Percentiles rank a stretch among this genome's conserved stretches.
These are phyloP conservation scores for Penicillium flavigenum DNA, from an alignment of 495 filamentous ascomycete species.

Conservation along the genomic window DNA sequence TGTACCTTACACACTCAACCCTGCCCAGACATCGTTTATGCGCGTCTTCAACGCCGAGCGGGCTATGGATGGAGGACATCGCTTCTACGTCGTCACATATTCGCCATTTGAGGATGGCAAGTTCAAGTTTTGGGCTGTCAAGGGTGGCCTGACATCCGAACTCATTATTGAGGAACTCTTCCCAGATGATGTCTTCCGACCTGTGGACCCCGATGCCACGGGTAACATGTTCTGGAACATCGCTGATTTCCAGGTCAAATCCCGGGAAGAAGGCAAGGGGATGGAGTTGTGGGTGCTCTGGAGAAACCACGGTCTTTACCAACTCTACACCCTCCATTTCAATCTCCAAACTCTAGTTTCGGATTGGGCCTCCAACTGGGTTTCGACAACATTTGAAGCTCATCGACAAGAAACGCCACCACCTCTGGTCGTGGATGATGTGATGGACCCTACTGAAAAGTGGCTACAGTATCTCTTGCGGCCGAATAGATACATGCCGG, in stretches of 20 bases:
- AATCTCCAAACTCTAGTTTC: slow-evolving; percentile 48
- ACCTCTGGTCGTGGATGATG: slow-evolving; percentile 56
- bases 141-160: slow-evolving; percentile 58
- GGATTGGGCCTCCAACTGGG: slow-evolving; percentile 73
- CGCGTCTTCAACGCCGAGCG: slow-evolving; percentile 62
- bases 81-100: slow-evolving; percentile 77
- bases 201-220: slow-evolving; percentile 63
- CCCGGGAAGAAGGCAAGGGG: slow-evolving; percentile 48
- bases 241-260: slow-evolving; percentile 73
- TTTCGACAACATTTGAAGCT: slow-evolving; percentile 64
- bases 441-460: slow-evolving; percentile 54
- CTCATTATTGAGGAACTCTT: slow-evolving; percentile 70
- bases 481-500: slow-evolving; percentile 71
- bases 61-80: slow-evolving; percentile 55
- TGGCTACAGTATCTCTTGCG: slow-evolving; percentile 67
- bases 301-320: slow-evolving; percentile 78
- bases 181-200: slow-evolving; percentile 58
- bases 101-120: slow-evolving; percentile 81
- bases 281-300: slow-evolving; percentile 82
- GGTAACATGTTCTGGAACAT: slow-evolving; percentile 83
- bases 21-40: slow-evolving; percentile 68
- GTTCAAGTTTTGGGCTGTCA: slow-evolving; percentile 93
- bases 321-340: slow-evolving; percentile 65
- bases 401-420: slow-evolving; percentile 53
- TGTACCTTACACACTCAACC: slow-evolving; percentile 71